These are phyloP conservation scores for Anthracocystis walkeri DNA, from an alignment of 1,284 basidiomycete species.

Conservation along the genomic window DNA sequence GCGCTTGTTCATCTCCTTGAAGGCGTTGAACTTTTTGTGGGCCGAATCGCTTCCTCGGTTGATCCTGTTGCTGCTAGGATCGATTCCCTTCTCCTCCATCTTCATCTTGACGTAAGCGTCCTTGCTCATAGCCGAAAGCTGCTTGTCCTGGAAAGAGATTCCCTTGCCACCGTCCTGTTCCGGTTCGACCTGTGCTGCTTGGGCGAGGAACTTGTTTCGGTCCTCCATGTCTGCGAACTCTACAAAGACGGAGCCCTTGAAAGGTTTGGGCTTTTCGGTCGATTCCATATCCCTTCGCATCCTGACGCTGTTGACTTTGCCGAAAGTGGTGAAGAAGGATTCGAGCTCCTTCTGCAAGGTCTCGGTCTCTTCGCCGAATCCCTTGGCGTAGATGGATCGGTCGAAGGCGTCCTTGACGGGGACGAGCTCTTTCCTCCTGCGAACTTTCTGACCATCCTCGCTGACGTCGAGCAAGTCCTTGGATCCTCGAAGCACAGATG, in stretches of 20 bases:
- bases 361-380: conserved; percentile 82
- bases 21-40: conserved; percentile 81
- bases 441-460: conserved; percentile 79
- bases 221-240: conserved; percentile 84
- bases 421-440: conserved; percentile 75
- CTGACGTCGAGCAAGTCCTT: conserved; percentile 78
- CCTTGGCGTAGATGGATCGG: conserved; percentile 76
- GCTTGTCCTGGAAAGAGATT: conserved; percentile 68
- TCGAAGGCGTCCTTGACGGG: conserved; percentile 63
- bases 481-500: conserved; percentile 51
- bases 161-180: conserved; percentile 60
- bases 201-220: conserved; percentile 80
- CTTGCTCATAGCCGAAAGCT: conserved; percentile 81
- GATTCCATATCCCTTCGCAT: conserved; percentile 78
- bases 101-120: conserved; percentile 96
- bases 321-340: conserved; percentile 83
- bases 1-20: conserved; percentile 78
- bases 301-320: conserved; percentile 84
- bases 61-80: conserved; percentile 74
- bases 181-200: conserved; percentile 73
- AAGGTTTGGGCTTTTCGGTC: conserved; percentile 75
- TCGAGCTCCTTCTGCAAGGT: conserved; percentile 83
- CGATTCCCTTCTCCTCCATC: conserved; percentile 89
- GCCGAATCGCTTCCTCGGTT: conserved; percentile 73
- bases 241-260: conserved; percentile 94